Evolutionary conservation across 768 basidiomycete species (phyloP).

Genomic region (Tricholoma hemisulphureum): DNA sequence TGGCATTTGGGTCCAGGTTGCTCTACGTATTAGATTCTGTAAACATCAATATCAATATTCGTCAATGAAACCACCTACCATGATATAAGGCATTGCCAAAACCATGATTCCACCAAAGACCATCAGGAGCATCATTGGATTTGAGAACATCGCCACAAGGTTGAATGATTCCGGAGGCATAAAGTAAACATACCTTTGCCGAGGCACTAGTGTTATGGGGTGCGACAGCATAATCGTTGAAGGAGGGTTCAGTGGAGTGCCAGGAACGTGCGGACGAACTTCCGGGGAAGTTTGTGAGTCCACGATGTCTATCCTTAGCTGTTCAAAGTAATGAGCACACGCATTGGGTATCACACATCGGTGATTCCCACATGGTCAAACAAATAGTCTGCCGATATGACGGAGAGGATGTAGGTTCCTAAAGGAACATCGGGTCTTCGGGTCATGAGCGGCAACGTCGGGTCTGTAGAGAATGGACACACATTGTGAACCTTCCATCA

Average conservation of each 20-base stretch:
- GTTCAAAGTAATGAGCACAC: slow-evolving; percentile 8
- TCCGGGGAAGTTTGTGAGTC: slow-evolving; percentile 40
- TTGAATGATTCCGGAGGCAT: slow-evolving; percentile 72
- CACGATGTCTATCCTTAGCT: slow-evolving; percentile 71
- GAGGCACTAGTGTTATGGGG: slow-evolving; percentile 57
- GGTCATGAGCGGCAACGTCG: not conserved
- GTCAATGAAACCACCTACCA: slow-evolving; percentile 43
- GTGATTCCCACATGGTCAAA: slow-evolving; percentile 63
- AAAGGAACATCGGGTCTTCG: slow-evolving; percentile 62
- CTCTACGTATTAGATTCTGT: slow-evolving; percentile 45
- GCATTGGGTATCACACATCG: not conserved
- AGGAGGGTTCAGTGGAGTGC: slow-evolving; percentile 65
- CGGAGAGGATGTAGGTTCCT: slow-evolving; percentile 69
- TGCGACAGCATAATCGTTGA: slow-evolving; percentile 55
- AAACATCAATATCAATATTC: slow-evolving; percentile 5
- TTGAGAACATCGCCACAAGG: slow-evolving; percentile 71
- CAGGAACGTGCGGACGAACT: slow-evolving; percentile 62
- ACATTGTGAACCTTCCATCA: slow-evolving; percentile 71
- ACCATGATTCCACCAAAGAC: slow-evolving; percentile 63
- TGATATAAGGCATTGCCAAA: slow-evolving; percentile 72
- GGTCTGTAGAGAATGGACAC: slow-evolving; percentile 20
- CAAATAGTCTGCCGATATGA: slow-evolving; percentile 59
- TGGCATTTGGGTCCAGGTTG: slow-evolving; percentile 69
- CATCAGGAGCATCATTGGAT: slow-evolving; percentile 85
- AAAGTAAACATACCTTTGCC: slow-evolving; percentile 61